Base-by-base conservation (phyloP, 2,329 filamentous ascomycete genomes). In the Herpotrichia juniperi region DNA sequence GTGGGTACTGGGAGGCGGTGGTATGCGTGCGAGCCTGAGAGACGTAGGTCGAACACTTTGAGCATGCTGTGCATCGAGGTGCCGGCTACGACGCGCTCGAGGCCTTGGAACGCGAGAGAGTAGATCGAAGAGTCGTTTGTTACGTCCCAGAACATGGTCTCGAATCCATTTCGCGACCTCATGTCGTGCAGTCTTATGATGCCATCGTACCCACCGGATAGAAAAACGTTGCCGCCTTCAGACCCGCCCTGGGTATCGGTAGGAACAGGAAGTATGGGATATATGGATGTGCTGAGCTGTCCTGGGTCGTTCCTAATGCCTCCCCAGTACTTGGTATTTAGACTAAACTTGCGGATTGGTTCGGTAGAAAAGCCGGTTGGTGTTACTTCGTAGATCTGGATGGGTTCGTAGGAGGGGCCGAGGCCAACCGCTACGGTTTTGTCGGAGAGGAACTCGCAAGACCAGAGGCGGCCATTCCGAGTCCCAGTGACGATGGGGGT, bases 31-130 rank as follows among this genome's bases (percentile, higher is more conserved):
- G 73, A 74, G 25, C 76, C 75, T 1, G 74, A 60, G 61, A 85
- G 74, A 21, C 85, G 82, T 37, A 88, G 64, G 59, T 88, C 85
- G 57, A 86, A 88, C 4, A 87, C 73, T 59, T 87, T 87, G 39
- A 88, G 70, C 45, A 86, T 75, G 39, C 78, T 81, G 65, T 87
- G 82, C 43, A 80, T 77, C 2, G 80, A 79, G 1, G 80, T 79
- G 21, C 85, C 85, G 10, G 80, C 82, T 8, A 87, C 64, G 48
- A 88, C 79, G 2, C 79, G 76, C 58, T 87, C 81, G 17, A 79
- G 77, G 1, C 83, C 83, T 45, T 86, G 79, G 0, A 80, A 72
- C 1, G 82, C 77, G 14, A 88, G 75, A 17, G 82, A 82, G 62
- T 87, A 87, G 6, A 87, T 78, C 0, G 83, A 76, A 16, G 81